Percentiles rank a stretch among this genome's conserved stretches.
Conservation (phyloP, 495 filamentous ascomycete genomes). For the Saxophila tyrrhenica region DNA sequence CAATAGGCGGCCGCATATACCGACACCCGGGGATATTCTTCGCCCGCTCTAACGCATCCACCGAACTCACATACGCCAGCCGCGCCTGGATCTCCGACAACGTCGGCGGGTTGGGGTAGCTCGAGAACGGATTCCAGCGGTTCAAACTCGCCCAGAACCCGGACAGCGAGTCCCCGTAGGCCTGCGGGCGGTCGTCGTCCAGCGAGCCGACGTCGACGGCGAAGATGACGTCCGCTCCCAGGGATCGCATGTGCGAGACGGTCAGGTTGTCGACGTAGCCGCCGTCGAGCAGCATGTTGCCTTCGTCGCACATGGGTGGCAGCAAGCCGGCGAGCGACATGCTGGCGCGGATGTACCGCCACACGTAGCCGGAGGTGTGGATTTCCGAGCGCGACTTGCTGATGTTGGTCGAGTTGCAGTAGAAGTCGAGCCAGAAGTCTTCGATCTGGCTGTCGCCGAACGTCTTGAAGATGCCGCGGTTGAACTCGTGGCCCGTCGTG, state of each 20-base stretch:
- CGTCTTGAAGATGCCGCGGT: slow-evolving; percentile 96
- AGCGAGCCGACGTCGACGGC: slow-evolving; percentile 87
- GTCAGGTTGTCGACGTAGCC: slow-evolving; percentile 97
- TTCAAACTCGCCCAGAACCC: slow-evolving; percentile 90
- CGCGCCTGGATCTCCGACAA: slow-evolving; percentile 91
- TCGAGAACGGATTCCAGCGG: slow-evolving; percentile 91
- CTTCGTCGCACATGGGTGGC: slow-evolving; percentile 91
- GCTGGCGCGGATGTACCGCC: slow-evolving; percentile 89
- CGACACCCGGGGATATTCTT: slow-evolving; percentile 78
- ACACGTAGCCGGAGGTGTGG: slow-evolving; percentile 90
- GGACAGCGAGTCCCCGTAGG: slow-evolving; percentile 87
- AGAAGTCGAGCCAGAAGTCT: slow-evolving; percentile 97
- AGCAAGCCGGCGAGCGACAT: slow-evolving; percentile 92
- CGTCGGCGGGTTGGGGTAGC: slow-evolving; percentile 80
- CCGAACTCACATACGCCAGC: slow-evolving; percentile 83
- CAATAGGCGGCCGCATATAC: slow-evolving; percentile 93
- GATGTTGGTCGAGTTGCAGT: slow-evolving; percentile 98
- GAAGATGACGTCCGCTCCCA: slow-evolving; percentile 89
- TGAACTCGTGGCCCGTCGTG: slow-evolving; percentile 97
- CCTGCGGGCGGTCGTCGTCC: slow-evolving; percentile 81
- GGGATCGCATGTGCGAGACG: slow-evolving; percentile 89
- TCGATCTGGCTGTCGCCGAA: slow-evolving; percentile 95
- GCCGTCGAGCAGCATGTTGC: slow-evolving; percentile 88
- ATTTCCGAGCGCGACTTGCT: slow-evolving; percentile 77
- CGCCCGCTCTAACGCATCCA: slow-evolving; percentile 86